phyloP scores from a whole-genome alignment of 1,284 basidiomycete genomes.

The Cryptococcus amylolentus region DNA sequence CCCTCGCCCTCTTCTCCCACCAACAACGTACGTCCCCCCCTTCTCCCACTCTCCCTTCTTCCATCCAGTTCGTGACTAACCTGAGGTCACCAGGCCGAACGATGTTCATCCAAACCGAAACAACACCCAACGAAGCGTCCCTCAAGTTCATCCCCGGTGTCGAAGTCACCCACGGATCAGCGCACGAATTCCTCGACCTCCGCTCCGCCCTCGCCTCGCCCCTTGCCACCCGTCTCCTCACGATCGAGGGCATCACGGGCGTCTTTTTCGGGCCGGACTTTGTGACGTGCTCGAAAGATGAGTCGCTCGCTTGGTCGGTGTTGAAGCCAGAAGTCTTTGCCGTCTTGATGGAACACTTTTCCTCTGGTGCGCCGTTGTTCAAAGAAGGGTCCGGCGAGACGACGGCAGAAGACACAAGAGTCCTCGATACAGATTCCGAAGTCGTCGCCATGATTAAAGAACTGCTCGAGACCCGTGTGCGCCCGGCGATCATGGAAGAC shows the following conservation, averaged over 20 bases:
- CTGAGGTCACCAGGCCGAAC: slow-evolving; percentile 60
- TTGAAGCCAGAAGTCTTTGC: slow-evolving; percentile 98
- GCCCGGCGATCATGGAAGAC: slow-evolving; percentile 85
- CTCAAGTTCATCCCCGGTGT: slow-evolving; percentile 96
- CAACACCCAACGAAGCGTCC: slow-evolving; percentile 94
- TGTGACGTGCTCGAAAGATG: slow-evolving; percentile 90
- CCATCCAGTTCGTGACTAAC: neutral
- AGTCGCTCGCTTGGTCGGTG: slow-evolving; percentile 78
- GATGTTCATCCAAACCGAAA: slow-evolving; percentile 97
- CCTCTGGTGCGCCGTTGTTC: slow-evolving; percentile 80
- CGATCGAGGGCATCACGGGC: slow-evolving; percentile 79
- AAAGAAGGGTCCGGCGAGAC: slow-evolving; percentile 64
- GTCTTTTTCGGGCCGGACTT: slow-evolving; percentile 98
- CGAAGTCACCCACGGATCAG: slow-evolving; percentile 71
- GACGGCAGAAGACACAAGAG: slow-evolving; percentile 89
- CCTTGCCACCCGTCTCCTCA: slow-evolving; percentile 87
- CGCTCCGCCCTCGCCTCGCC: slow-evolving; percentile 79
- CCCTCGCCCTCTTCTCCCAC: neutral
- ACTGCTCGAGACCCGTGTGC: slow-evolving; percentile 85
- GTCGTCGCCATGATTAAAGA: slow-evolving; percentile 99
- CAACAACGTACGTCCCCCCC: slow-evolving; percentile 20
- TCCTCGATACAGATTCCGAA: slow-evolving; percentile 94
- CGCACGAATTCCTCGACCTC: slow-evolving; percentile 89
- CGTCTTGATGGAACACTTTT: slow-evolving; percentile 97
- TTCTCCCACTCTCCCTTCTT: neutral